Base-by-base conservation (phyloP, 225 moss, liverwort and hornwort genomes). In the Straminergon stramineum region DNA sequence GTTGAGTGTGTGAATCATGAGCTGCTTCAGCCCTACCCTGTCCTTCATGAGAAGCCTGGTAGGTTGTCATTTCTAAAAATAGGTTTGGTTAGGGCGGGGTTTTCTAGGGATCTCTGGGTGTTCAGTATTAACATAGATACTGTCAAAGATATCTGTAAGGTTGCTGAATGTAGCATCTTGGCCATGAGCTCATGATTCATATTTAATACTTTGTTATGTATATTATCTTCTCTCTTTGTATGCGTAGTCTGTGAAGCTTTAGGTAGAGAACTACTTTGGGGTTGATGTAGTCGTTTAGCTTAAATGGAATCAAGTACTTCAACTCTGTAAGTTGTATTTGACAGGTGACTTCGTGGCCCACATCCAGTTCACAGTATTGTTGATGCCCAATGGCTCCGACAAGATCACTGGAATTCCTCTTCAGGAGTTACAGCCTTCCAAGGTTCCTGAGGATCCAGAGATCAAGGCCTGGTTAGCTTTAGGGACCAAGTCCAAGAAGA, bases 1-100 rank as follows among this genome's bases (percentile, higher is more conserved):
- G 98, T 99, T 75, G 97, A 99, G 91, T 99, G 98, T 91, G 98
- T 99, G 73, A 99, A 99, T 88, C 98, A 99, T 82, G 98, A 99
- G 86, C 91, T 99, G 68, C 93, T 99, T 82, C 96, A 96, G 89
- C 97, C 98, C 32, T 99, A 99, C 81, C 98, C 98, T 88, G 98
- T 99, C 41, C 96, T 99, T 19, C 98, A 99, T 69, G 98, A 99
- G 88, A 99, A 96, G 91, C 98, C 98, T 93, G 98, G 98, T 97
- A 89, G 88, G 79, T 89, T 86, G 55, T 65, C 35, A 45, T 41
- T 84, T 17, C 26, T 41, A 55, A 20, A 53, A 53, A 64, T 58
- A 31, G 67, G 67, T 57, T 60, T 37, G 67, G 23, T 48, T 28
- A 22, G 61, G 30, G 27, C 32, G 56, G 55, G 10, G 4, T 45